Evolutionary conservation across 73 alveolate genomes (phyloP).

Genomic region (Uronychia setigera): DNA sequence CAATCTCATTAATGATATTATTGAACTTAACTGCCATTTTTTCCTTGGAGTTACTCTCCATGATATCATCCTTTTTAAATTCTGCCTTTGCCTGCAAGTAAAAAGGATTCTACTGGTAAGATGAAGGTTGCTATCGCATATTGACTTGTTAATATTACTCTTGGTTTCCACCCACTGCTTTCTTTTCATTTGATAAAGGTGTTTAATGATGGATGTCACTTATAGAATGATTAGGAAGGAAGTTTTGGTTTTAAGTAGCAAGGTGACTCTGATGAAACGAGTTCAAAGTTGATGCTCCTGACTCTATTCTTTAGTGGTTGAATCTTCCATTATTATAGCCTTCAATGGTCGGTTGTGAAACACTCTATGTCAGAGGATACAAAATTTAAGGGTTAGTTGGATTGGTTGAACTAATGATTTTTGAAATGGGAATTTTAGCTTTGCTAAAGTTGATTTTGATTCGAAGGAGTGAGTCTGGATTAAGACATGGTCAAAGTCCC

Average conservation of each 20-base stretch:
- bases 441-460: no score
- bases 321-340: no score
- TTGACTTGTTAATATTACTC: background rate
- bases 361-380: no score
- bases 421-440: no score
- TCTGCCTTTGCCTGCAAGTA: background rate
- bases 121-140: background rate
- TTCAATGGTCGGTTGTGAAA: no score
- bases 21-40: background rate
- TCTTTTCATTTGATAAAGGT: background rate
- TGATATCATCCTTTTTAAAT: background rate
- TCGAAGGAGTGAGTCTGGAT: no score
- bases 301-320: background rate
- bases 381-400: no score
- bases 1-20: background rate
- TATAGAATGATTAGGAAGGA: background rate
- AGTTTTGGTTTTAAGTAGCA: background rate
- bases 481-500: no score
- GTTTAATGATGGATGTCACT: background rate
- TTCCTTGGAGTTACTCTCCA: background rate
- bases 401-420: no score
- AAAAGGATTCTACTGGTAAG: background rate
- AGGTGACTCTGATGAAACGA: background rate
- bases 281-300: background rate
- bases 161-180: background rate